Percentiles rank a stretch among this genome's conserved stretches.
phyloP scores from a whole-genome alignment of 2,329 filamentous ascomycete species.

The Chaetomium sp. region DNA sequence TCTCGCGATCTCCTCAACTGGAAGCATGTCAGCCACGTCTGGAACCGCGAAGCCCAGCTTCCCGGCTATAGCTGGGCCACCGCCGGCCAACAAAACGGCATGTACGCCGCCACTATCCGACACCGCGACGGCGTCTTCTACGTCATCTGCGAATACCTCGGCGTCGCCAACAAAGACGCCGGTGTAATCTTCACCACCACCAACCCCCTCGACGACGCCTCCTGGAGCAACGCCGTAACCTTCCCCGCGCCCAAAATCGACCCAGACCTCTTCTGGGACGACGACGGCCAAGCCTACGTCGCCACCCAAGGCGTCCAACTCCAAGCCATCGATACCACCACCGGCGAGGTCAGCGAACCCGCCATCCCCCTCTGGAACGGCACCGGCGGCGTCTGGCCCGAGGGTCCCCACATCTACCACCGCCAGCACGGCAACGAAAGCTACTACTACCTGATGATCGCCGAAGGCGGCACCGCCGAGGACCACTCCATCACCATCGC shows the following conservation, averaged over 20 bases:
- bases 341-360: constrained; percentile 28
- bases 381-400: constrained; percentile 38
- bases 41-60: constrained; percentile 37
- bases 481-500: constrained; percentile 48
- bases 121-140: constrained; percentile 28
- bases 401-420: constrained; percentile 54
- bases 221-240: constrained; percentile 41
- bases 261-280: constrained; percentile 40
- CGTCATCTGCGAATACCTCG: constrained; percentile 29
- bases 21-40: constrained; percentile 37
- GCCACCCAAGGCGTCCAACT: constrained; percentile 28
- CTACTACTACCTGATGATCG: constrained; percentile 53
- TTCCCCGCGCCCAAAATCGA: constrained; percentile 47
- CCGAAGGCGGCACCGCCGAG: constrained; percentile 53
- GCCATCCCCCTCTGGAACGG: constrained; percentile 38
- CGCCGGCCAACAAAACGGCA: constrained; percentile 27
- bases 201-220: constrained; percentile 33
- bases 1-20: constrained; percentile 46
- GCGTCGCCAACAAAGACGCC: constrained; percentile 8
- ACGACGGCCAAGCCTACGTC: constrained; percentile 33
- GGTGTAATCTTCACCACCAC: constrained; percentile 34
- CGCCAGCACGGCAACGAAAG: constrained; percentile 33
- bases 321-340: constrained; percentile 30
- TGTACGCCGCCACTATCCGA: constrained; percentile 31
- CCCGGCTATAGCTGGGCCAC: constrained; percentile 30